A percentile compares a stretch with the other conserved stretches of the same genome.
phyloP scores from a whole-genome alignment of 2,329 filamentous ascomycete genomes.

The Hypomyces perniciosus region DNA sequence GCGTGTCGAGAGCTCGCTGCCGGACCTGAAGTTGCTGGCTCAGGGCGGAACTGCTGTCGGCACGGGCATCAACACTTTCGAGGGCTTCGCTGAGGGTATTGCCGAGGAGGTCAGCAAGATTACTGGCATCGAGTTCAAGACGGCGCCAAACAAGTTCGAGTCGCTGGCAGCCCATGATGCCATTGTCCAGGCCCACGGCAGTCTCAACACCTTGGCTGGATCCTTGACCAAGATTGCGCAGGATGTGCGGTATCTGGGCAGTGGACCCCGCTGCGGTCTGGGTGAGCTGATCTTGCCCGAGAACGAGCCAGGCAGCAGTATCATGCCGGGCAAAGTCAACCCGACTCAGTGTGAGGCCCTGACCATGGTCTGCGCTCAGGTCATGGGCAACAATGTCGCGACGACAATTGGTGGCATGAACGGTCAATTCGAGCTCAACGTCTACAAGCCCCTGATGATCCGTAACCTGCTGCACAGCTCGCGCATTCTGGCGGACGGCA shows the following conservation, averaged over 20 bases:
- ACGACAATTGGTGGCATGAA: constrained; percentile 93
- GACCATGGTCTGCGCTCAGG: constrained; percentile 96
- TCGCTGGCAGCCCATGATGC: constrained; percentile 93
- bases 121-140: constrained; percentile 90
- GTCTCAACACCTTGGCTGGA: constrained; percentile 84
- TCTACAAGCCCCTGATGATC: constrained; percentile 97
- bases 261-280: constrained; percentile 89
- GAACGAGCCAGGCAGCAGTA: constrained; percentile 95
- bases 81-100: constrained; percentile 90
- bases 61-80: constrained; percentile 95
- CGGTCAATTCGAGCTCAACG: constrained; percentile 97
- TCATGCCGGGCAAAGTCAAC: constrained; percentile 99
- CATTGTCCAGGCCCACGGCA: constrained; percentile 87
- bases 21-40: constrained; percentile 78
- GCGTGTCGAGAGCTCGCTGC: constrained; percentile 76
- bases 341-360: constrained; percentile 96
- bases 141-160: constrained; percentile 98
- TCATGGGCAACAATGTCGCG: constrained; percentile 95
- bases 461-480: constrained; percentile 90
- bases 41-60: constrained; percentile 97
- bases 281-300: constrained; percentile 91
- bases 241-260: constrained; percentile 95
- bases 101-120: constrained; percentile 86
- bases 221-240: constrained; percentile 98
- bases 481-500: constrained; percentile 81